phyloP scores from a whole-genome alignment of 2,329 filamentous ascomycete species.

The Ceratocystis destructans region DNA sequence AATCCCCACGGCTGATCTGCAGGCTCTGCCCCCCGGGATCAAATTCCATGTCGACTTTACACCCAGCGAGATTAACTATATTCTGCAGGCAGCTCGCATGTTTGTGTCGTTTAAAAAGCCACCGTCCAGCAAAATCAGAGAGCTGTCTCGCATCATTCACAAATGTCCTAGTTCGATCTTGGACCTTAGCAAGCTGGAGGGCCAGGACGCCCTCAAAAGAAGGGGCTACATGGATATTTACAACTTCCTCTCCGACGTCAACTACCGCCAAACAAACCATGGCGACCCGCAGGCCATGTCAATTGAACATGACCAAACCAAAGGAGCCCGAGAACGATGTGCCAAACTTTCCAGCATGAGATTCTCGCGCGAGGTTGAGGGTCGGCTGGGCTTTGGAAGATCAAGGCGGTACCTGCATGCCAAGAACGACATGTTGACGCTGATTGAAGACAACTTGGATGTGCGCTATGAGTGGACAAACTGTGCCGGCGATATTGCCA shows the following conservation, averaged over 20 bases:
- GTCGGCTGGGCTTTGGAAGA: slow-evolving; percentile 32
- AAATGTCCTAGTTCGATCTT: slow-evolving; percentile 10
- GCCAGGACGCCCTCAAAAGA: slow-evolving; percentile 20
- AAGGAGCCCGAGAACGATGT: slow-evolving; percentile 21
- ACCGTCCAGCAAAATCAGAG: slow-evolving; percentile 16
- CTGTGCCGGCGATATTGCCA: slow-evolving; percentile 47
- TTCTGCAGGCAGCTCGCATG: slow-evolving; percentile 17
- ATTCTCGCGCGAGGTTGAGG: slow-evolving; percentile 36
- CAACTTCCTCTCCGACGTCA: slow-evolving; percentile 29
- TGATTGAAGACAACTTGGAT: slow-evolving; percentile 39
- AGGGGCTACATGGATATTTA: slow-evolving; percentile 26
- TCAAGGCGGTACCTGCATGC: slow-evolving; percentile 33
- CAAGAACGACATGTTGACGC: slow-evolving; percentile 31
- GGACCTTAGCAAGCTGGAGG: slow-evolving; percentile 17
- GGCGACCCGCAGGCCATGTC: slow-evolving; percentile 1
- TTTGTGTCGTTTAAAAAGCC: slow-evolving; percentile 13
- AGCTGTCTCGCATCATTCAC: slow-evolving; percentile 21
- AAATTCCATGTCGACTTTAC: slow-evolving; percentile 35
- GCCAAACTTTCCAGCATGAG: slow-evolving; percentile 31
- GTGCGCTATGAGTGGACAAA: slow-evolving; percentile 43
- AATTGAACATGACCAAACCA: slow-evolving; percentile 23
- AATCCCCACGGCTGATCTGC: background rate
- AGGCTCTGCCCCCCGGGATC: background rate
- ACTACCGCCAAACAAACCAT: slow-evolving; percentile 23
- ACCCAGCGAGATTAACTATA: slow-evolving; percentile 27